Conservation (phyloP, 495 filamentous ascomycete species). For the Neurospora sp. region DNA sequence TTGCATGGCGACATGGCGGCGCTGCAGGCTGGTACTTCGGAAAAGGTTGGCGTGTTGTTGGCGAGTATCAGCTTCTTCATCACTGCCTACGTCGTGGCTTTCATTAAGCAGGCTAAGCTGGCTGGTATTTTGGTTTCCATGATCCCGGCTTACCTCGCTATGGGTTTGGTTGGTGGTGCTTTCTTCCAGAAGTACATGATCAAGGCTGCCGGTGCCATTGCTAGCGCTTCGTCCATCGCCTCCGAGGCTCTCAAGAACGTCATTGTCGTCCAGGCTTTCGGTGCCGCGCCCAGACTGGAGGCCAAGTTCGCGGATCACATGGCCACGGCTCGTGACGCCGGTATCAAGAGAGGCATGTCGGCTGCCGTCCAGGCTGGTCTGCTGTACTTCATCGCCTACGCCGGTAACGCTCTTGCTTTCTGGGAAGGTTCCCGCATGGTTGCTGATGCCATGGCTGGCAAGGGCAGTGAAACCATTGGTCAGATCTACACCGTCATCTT, state of each 20-base stretch:
- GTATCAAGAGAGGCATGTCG: constrained; percentile 55
- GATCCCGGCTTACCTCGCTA: constrained; percentile 53
- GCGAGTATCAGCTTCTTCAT: constrained; percentile 49
- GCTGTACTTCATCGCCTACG: constrained; percentile 70
- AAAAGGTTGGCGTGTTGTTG: constrained; percentile 54
- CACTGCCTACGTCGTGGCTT: constrained; percentile 51
- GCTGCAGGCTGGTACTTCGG: constrained; percentile 50
- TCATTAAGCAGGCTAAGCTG: constrained; percentile 44
- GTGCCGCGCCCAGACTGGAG: constrained; percentile 73
- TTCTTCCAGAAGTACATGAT: constrained; percentile 47
- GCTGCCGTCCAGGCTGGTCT: constrained; percentile 65
- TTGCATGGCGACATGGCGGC: constrained; percentile 49
- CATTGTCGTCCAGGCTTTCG: constrained; percentile 77
- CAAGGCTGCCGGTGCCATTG: constrained; percentile 38
- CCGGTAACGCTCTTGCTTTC: constrained; percentile 83
- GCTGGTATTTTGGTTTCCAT: constrained; percentile 48
- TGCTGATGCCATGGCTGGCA: constrained; percentile 45
- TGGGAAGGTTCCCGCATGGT: constrained; percentile 83
- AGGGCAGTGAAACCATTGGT: constrained; percentile 14
- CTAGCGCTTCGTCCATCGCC: constrained; percentile 50
- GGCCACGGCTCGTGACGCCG: constrained; percentile 56
- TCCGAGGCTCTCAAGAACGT: constrained; percentile 87
- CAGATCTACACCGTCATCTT: constrained; percentile 21
- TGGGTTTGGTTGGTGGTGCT: constrained; percentile 48
- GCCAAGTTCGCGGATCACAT: constrained; percentile 66